Conservation (phyloP, 2,329 filamentous ascomycete species). For the Sarocladium kiliense region DNA sequence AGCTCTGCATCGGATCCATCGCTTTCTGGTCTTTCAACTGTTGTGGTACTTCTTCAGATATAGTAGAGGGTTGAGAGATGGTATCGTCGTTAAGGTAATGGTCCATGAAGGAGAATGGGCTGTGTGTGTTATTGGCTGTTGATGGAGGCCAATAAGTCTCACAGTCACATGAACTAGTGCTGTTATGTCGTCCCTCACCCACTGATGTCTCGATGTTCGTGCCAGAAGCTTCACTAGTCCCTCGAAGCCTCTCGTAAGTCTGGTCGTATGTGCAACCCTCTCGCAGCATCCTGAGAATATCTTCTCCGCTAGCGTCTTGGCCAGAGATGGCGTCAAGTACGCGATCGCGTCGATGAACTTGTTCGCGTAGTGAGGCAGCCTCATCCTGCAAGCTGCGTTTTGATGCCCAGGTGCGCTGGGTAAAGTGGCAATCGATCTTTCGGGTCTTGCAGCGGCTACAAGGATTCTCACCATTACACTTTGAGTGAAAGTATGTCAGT, state of each 20-base stretch:
- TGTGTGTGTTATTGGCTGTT: not conserved
- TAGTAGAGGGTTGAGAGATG: not conserved
- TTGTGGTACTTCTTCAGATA: not conserved
- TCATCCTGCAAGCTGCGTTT: slow-evolving; percentile 2
- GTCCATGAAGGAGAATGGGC: slow-evolving; percentile 5
- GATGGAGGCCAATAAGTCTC: not conserved
- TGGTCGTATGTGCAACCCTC: not conserved
- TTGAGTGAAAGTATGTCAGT: too few species aligned
- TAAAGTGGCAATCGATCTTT: slow-evolving; percentile 4
- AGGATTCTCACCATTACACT: slow-evolving; percentile 3
- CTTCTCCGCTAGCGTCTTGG: not conserved
- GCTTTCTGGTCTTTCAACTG: not conserved
- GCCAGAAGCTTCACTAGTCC: not conserved
- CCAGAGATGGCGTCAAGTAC: slow-evolving; percentile 1
- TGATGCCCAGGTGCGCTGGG: slow-evolving; percentile 3
- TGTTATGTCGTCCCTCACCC: not conserved
- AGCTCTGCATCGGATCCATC: slow-evolving; percentile 8
- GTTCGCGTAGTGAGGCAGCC: slow-evolving; percentile 1
- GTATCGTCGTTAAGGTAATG: not conserved
- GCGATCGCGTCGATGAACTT: not conserved
- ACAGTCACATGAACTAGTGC: not conserved
- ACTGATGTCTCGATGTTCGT: not conserved
- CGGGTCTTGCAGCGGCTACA: slow-evolving; percentile 6
- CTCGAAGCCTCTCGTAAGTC: not conserved
- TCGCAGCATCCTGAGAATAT: not conserved